phyloP scores from a whole-genome alignment of 345 rosid genomes.

The Rubroshorea leprosula region DNA sequence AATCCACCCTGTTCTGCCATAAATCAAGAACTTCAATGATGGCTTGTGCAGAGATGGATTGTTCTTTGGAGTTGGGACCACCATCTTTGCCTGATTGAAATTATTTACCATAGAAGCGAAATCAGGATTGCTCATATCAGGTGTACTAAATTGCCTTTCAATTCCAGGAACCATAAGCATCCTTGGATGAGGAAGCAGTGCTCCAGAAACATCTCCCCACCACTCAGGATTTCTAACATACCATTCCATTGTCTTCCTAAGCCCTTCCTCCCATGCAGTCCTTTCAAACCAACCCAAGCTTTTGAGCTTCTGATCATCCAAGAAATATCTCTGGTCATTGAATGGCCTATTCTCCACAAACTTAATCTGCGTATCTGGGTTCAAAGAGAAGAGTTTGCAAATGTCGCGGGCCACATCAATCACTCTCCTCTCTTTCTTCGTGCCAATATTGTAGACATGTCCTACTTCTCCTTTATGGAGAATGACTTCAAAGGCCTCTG shows the following conservation, averaged over 20 bases:
- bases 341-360: conserved; percentile 63
- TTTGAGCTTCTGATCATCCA: conserved; percentile 48
- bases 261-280: conserved; percentile 48
- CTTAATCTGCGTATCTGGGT: conserved; percentile 49
- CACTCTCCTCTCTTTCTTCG: conserved; percentile 69
- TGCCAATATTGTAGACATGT: conserved; percentile 68
- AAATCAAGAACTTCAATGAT: conserved; percentile 57
- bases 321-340: conserved; percentile 49
- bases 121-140: conserved; percentile 28
- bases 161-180: conserved; percentile 63
- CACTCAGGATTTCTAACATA: conserved; percentile 41
- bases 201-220: conserved; percentile 62
- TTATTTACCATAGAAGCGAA: conserved; percentile 13
- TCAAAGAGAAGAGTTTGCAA: conserved; percentile 49
- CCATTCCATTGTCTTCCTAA: conserved; percentile 48
- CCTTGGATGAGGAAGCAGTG: conserved; percentile 53
- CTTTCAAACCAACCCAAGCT: conserved; percentile 42
- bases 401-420: conserved; percentile 57
- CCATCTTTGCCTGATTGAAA: too few species aligned
- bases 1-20: conserved; percentile 78
- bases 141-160: conserved; percentile 29
- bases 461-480: conserved; percentile 72
- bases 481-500: conserved; percentile 62
- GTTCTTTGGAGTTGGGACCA: conserved; percentile 28
- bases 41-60: conserved; percentile 33